Base-by-base conservation (phyloP, 148 eudicot species). In the Rhododendron henanense region DNA sequence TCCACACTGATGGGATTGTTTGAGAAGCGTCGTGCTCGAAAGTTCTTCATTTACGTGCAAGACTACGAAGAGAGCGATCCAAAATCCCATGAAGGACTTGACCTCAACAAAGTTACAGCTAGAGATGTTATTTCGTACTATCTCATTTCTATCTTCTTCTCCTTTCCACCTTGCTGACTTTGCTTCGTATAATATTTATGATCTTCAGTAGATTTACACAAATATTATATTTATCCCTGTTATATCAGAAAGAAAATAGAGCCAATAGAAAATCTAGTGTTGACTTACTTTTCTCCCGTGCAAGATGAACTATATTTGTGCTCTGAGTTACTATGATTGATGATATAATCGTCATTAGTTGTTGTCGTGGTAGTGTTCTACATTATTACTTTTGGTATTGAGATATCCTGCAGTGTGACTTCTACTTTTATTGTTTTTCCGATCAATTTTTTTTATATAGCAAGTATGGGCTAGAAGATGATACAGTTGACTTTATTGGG, bases 21-120 rank as follows among this genome's bases (percentile, higher is more conserved):
- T 81, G 93, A 91, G 87, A 91, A 91, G 92, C 90, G 93, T 28
- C 93, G 93, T 71, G 93, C 90, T 55, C 87, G 93, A 69, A 91
- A 91, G 86, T 91, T 91, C 87, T 91, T 91, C 84, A 89, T 91
- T 41, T 91, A 87, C 57, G 93, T 91, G 74, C 93, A 91, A 85
- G 92, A 90, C 71, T 91, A 91, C 67, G 85, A 90, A 18, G 92
- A 91, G 78, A 91, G 41, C 44, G 91, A 91, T 81, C 93, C 92
- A 10, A 91, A 90, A 83, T 85, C 93, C 65, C 92, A 91, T 67
- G 91, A 90, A 83, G 93, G 93, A 59, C 81, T 91, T 87, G 92
- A 90, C 85, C 88, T 91, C 48, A 90, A 85, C 57, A 90, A 79
- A 87, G 91, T 90, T 37, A 87, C 93, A 50, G 89, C 93, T 69